phyloP scores from a whole-genome alignment of 2,329 filamentous ascomycete genomes.

The Ploettnerulaceae sp. region DNA sequence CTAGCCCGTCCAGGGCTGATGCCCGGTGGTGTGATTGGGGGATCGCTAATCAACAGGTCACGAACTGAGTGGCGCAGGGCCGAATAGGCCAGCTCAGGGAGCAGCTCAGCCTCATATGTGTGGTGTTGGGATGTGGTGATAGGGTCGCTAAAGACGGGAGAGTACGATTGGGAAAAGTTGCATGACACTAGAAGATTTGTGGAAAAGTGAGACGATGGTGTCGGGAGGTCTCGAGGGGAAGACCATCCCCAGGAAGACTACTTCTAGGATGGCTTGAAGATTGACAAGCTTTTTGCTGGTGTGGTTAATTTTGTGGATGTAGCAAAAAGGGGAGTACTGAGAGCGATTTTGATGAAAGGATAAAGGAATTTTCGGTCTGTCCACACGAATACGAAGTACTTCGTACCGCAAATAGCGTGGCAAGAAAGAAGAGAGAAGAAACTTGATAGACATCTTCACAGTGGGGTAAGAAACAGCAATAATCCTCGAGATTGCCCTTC shows the following conservation, averaged over 20 bases:
- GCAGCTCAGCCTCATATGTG: slow-evolving; percentile 2
- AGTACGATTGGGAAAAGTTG: slow-evolving; percentile 9
- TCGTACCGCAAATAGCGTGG: slow-evolving; percentile 4
- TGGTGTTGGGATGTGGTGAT: slow-evolving; percentile 7
- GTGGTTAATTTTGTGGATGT: background rate
- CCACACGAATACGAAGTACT: background rate
- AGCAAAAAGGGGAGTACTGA: background rate
- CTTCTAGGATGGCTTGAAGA: background rate
- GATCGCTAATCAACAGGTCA: slow-evolving; percentile 1
- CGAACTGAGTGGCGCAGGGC: slow-evolving; percentile 19
- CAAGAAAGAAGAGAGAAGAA: background rate
- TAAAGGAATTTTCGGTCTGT: background rate
- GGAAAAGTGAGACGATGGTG: background rate
- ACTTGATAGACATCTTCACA: background rate
- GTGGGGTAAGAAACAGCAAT: no score
- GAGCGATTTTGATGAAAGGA: background rate
- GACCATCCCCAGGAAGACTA: background rate
- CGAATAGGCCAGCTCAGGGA: background rate
- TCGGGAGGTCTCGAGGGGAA: background rate
- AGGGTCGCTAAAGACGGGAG: slow-evolving; percentile 5
- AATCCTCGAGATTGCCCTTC: no score
- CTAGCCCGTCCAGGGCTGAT: slow-evolving; percentile 5
- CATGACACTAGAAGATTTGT: slow-evolving; percentile 5
- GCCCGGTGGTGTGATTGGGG: slow-evolving; percentile 3
- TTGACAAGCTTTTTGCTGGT: slow-evolving; percentile 3